Evolutionary conservation across 1,139 yeast genomes (phyloP).

Genomic region (Meyerozyma carpophila): DNA sequence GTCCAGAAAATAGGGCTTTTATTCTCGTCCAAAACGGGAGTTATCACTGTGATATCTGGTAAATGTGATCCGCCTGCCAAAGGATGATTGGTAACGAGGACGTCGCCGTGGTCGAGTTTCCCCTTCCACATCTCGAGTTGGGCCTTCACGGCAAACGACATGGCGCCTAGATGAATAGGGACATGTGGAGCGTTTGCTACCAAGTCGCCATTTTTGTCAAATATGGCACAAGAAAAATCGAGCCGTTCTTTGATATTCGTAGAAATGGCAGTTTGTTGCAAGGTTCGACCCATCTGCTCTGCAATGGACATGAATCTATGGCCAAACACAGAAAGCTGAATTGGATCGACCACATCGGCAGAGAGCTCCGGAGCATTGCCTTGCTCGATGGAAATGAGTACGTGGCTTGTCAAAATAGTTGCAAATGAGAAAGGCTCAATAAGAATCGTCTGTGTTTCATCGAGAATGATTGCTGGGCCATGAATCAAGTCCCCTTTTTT

Average conservation of each 20-base stretch:
- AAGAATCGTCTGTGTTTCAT: slow-evolving; percentile 81
- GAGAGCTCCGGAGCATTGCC: slow-evolving; percentile 21
- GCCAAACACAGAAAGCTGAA: slow-evolving; percentile 71
- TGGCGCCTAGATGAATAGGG: slow-evolving; percentile 83
- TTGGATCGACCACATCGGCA: slow-evolving; percentile 50
- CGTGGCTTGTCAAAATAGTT: slow-evolving; percentile 52
- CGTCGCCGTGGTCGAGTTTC: slow-evolving; percentile 62
- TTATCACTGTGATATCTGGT: slow-evolving; percentile 79
- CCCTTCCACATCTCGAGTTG: slow-evolving; percentile 65
- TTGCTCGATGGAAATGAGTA: slow-evolving; percentile 36
- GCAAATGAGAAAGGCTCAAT: slow-evolving; percentile 73
- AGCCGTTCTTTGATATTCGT: slow-evolving; percentile 83
- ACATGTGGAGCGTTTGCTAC: slow-evolving; percentile 88
- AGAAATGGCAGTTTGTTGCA: slow-evolving; percentile 75
- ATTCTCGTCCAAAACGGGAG: slow-evolving; percentile 42
- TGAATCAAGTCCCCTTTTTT: slow-evolving; percentile 45
- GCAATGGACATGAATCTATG: slow-evolving; percentile 87
- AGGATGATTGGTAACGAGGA: slow-evolving; percentile 73
- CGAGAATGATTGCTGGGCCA: slow-evolving; percentile 85
- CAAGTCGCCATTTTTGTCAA: slow-evolving; percentile 67
- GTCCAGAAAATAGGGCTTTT: slow-evolving; percentile 37
- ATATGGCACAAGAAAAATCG: slow-evolving; percentile 81
- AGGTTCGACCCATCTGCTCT: slow-evolving; percentile 81
- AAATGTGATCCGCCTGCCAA: slow-evolving; percentile 78
- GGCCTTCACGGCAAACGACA: slow-evolving; percentile 76